Percentiles rank a stretch among this genome's conserved stretches.
Conservation (phyloP, 345 rosid genomes). For the Eucalyptus lansdowneana region DNA sequence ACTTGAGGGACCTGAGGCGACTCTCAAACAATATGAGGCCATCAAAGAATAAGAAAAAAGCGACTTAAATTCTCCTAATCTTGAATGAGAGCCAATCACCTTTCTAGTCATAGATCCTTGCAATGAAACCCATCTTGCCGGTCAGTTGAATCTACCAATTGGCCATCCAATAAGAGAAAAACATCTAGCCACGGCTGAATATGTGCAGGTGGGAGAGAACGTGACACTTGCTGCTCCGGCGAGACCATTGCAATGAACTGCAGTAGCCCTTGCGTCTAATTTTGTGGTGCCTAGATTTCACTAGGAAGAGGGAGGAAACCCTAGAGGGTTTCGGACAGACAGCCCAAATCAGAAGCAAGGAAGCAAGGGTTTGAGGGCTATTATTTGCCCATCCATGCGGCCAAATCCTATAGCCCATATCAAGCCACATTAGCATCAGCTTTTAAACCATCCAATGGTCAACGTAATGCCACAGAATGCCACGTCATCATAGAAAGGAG, state of each 20-base stretch:
- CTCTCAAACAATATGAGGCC: background rate
- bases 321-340: background rate
- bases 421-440: background rate
- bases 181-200: background rate
- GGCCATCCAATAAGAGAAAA: background rate
- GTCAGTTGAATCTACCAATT: background rate
- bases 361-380: background rate
- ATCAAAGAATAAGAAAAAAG: background rate
- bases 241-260: background rate
- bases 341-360: background rate
- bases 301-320: background rate
- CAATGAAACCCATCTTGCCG: no score
- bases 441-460: background rate
- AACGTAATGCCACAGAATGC: no score
- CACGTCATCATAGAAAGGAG: background rate
- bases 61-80: background rate
- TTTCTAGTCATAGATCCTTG: fast-evolving
- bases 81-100: background rate
- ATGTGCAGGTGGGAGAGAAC: background rate
- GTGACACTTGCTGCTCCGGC: background rate
- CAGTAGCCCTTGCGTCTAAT: background rate
- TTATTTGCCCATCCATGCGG: background rate
- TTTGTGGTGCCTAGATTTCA: background rate
- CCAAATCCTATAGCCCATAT: background rate
- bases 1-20: fast-evolving